Conservation (phyloP, 2,329 filamentous ascomycete genomes). For the Penicillium sp. region DNA sequence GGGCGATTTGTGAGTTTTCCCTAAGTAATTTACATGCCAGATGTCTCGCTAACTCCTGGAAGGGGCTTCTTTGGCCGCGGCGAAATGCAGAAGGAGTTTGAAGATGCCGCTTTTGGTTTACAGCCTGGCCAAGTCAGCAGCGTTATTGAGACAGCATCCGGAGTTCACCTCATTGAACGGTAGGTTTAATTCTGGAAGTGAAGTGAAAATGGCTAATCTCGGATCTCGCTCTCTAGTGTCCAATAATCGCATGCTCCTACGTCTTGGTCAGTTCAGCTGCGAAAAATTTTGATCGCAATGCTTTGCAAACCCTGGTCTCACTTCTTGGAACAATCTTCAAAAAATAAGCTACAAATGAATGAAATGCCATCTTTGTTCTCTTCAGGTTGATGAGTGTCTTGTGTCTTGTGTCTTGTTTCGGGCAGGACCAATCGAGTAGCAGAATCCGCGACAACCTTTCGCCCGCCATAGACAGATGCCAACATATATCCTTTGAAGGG, state of each 20-base stretch:
- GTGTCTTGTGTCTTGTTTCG: neutral
- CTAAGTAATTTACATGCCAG: neutral
- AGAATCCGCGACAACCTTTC: neutral
- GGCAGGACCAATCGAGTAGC: neutral
- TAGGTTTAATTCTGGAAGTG: conserved; percentile 37
- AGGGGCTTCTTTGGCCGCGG: conserved; percentile 84
- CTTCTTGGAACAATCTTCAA: neutral
- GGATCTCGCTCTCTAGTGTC: neutral
- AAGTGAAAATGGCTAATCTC: conserved; percentile 1
- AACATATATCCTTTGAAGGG: neutral
- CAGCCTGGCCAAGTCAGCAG: conserved; percentile 77
- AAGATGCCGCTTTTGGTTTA: conserved; percentile 87
- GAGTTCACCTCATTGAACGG: conserved; percentile 92
- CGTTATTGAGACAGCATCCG: conserved; percentile 84
- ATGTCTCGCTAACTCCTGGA: neutral
- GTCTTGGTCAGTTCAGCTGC: neutral
- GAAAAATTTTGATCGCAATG: neutral
- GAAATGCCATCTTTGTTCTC: neutral
- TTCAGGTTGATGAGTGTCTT: neutral
- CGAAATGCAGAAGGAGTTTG: conserved; percentile 98
- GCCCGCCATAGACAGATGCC: neutral
- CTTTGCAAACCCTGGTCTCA: neutral
- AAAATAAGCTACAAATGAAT: conserved; percentile 1
- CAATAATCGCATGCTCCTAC: neutral
- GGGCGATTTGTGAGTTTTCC: conserved; percentile 63